A percentile compares a stretch with the other conserved stretches of the same genome.
Evolutionary conservation across 768 basidiomycete species (phyloP).

Genomic region (Fomitopsis serialis): DNA sequence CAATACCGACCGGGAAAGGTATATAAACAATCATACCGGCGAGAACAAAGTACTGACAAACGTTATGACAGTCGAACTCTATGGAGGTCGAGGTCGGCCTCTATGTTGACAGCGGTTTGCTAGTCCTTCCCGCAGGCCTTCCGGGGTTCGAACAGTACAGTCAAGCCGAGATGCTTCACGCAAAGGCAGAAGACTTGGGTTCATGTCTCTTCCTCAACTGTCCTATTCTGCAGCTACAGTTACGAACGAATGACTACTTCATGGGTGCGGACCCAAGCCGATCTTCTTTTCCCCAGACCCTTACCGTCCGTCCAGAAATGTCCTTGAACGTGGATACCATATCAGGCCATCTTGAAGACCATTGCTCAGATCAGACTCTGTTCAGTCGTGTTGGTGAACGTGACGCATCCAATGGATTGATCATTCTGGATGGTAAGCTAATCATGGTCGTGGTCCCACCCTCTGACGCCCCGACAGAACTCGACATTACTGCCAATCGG

Average conservation of each 20-base stretch:
- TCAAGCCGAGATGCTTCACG: slow-evolving; percentile 13
- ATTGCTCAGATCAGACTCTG: slow-evolving; percentile 41
- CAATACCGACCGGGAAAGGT: slow-evolving; percentile 83
- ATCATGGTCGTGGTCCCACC: neutral
- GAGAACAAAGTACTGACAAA: neutral
- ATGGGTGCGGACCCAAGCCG: slow-evolving; percentile 55
- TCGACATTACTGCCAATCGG: slow-evolving; percentile 78
- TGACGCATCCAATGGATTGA: slow-evolving; percentile 21
- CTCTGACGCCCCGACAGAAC: slow-evolving; percentile 34
- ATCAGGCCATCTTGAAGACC: slow-evolving; percentile 41
- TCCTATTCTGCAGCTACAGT: slow-evolving; percentile 68
- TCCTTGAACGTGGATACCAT: slow-evolving; percentile 67
- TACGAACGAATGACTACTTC: slow-evolving; percentile 80
- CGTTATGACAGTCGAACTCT: slow-evolving; percentile 60
- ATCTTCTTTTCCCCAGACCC: neutral
- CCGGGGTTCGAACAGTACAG: slow-evolving; percentile 50
- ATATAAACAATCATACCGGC: slow-evolving; percentile 3
- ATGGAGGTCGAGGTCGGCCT: slow-evolving; percentile 71
- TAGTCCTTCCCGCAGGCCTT: slow-evolving; percentile 64
- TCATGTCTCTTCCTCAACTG: slow-evolving; percentile 49
- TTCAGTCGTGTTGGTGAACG: slow-evolving; percentile 16
- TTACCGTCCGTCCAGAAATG: slow-evolving; percentile 48
- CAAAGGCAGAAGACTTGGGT: slow-evolving; percentile 38
- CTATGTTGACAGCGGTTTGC: slow-evolving; percentile 41
- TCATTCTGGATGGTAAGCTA: slow-evolving; percentile 44